These are phyloP conservation scores for Sesbania bispinosa DNA, from an alignment of 306 rosid species.

Conservation along the genomic window DNA sequence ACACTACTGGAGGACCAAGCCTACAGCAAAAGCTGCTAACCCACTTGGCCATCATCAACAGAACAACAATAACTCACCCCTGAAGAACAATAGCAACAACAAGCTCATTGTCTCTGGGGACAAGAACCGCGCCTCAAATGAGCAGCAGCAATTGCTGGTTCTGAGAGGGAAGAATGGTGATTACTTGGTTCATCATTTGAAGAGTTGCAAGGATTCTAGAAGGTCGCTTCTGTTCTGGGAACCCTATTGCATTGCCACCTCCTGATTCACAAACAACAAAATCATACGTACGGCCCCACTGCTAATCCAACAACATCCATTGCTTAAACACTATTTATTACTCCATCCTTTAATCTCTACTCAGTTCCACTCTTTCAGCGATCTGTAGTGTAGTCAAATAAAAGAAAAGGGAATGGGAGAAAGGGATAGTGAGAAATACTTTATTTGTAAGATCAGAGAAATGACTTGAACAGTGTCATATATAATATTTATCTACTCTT, in stretches of 20 bases:
- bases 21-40: constrained; percentile 25
- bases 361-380: constrained; percentile 37
- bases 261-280: constrained; percentile 33
- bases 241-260: constrained; percentile 84
- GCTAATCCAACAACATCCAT: constrained; percentile 31
- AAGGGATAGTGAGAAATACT: constrained; percentile 11
- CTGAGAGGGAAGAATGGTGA: constrained; percentile 71
- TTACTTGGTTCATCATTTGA: constrained; percentile 49
- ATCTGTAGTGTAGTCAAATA: constrained; percentile 40
- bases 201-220: constrained; percentile 72
- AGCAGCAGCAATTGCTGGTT: constrained; percentile 43
- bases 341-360: constrained; percentile 32
- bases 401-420: constrained; percentile 25
- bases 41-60: constrained; percentile 20
- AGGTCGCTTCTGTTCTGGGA: constrained; percentile 69
- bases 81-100: constrained; percentile 2
- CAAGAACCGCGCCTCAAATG: constrained; percentile 24
- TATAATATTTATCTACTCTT: neutral
- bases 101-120: constrained; percentile 30
- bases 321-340: constrained; percentile 32
- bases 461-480: constrained; percentile 35
- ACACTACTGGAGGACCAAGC: constrained; percentile 62
- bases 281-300: neutral
- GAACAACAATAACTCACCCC: neutral
- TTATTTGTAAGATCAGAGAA: constrained; percentile 31